Evolutionary conservation across 116 monocot genomes (phyloP).

Genomic region (Cymodocea nodosa): DNA sequence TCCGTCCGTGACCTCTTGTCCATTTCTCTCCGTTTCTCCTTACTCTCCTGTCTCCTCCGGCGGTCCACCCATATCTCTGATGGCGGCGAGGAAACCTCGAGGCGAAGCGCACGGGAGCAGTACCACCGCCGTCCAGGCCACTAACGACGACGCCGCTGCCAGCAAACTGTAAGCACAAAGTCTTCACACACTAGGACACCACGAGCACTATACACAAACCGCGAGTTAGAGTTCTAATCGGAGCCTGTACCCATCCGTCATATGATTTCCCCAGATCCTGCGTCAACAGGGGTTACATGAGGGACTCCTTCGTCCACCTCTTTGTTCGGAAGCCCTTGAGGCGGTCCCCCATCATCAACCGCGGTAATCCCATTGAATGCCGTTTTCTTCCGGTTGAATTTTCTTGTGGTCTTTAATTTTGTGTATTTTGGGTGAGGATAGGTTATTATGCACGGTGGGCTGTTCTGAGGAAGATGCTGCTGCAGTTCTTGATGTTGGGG

Average conservation of each 20-base stretch:
- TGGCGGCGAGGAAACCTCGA: constrained; percentile 15
- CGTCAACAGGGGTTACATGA: constrained; percentile 90
- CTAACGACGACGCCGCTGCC: constrained; percentile 93
- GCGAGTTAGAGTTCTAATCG: background rate
- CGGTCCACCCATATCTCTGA: too few species aligned
- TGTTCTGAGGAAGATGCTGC: constrained; percentile 69
- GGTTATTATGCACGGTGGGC: constrained; percentile 91
- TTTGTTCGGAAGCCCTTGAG: constrained; percentile 68
- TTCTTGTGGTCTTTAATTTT: background rate
- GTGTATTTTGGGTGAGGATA: constrained; percentile 7
- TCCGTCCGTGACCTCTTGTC: too few species aligned
- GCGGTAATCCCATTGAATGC: constrained; percentile 24
- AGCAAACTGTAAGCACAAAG: constrained; percentile 64
- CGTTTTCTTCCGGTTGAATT: background rate
- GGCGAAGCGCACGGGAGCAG: constrained; percentile 29
- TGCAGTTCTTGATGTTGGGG: constrained; percentile 56
- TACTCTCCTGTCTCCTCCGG: background rate
- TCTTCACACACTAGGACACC: too few species aligned
- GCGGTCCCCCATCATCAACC: constrained; percentile 96
- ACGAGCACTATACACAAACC: too few species aligned
- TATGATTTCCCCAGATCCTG: constrained; percentile 47
- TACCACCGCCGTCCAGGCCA: constrained; percentile 82
- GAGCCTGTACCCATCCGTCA: background rate
- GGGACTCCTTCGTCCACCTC: constrained; percentile 78
- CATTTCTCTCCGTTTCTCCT: background rate